Evolutionary conservation across 2,329 filamentous ascomycete species (phyloP), one percentile per base, ranked within the genome.

Genomic region (Monilinia polystroma): DNA sequence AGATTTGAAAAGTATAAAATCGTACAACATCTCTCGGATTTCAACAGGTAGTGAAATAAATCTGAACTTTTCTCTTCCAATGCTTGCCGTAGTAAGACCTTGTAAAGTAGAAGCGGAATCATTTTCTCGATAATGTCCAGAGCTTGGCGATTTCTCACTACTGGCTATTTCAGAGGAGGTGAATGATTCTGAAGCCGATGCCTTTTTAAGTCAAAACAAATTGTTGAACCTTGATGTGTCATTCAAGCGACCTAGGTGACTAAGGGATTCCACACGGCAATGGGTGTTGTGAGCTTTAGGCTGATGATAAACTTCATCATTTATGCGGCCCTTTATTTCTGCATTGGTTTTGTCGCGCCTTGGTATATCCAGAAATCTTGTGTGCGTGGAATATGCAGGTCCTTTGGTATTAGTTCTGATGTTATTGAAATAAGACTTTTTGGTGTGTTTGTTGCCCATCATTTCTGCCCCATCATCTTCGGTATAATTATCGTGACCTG

Each of bases 171-270:
- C 29, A 32, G 14, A 35, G 7, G 7, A 20, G 2, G 11, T n/a
- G 7, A 32, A 35, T 35, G 6, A 8, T 3, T 57, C 35, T 3
- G n/a, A 57, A 23, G 35, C 23, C 23, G 12, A 18, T 26, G 54
- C 57, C 11, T 59, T 59, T 32, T 59, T 47, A 14, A 11, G 47
- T 41, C 57, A 59, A 47, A 59, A 32, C 14, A 32, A 12, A n/a
- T 47, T 59, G 2, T 59, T 59, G n/a, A 59, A 32, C 16, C 4
- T 32, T 18, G 57, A 59, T 2, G 10, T 1, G 12, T n/a, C 5
- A 35, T 59, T 32, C n/a, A 59, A 47, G 16, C 16, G 4, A 32
- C 57, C 41, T 6, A 59, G 20, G 26, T 20, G 56, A 58, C 4
- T 29, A 14, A 6, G 23, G 8, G n/a, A 26, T 7, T 47, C 41